These are phyloP conservation scores for Ganoderma lingzhi DNA, from an alignment of 1,284 basidiomycete species.

Conservation along the genomic window DNA sequence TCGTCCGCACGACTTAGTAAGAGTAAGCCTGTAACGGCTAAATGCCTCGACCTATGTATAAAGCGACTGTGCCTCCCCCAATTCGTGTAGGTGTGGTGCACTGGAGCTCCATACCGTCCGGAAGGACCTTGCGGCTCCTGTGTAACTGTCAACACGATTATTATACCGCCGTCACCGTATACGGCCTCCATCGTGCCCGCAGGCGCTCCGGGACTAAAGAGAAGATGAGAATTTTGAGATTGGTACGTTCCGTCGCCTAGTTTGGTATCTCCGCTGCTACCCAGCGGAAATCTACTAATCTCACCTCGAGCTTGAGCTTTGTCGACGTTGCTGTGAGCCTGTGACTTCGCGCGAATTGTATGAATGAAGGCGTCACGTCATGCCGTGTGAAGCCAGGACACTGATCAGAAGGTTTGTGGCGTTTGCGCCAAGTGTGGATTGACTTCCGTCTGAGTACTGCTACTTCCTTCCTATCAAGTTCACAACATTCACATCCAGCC, in stretches of 20 bases:
- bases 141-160: not conserved
- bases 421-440: not conserved
- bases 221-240: slow-evolving; percentile 2
- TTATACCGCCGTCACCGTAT: too few relatives aligned
- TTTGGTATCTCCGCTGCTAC: not conserved
- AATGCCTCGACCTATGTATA: too few relatives aligned
- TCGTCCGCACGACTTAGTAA: not conserved
- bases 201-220: not conserved
- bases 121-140: slow-evolving; percentile 11
- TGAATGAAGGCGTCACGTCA: not conserved
- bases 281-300: not conserved
- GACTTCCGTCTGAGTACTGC: too few relatives aligned
- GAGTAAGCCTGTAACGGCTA: not conserved
- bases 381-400: not conserved
- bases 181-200: not conserved
- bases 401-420: not conserved
- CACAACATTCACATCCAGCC: too few relatives aligned
- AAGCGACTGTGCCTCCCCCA: too few relatives aligned
- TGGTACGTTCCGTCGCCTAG: not conserved
- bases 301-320: slow-evolving; percentile 7
- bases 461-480: too few relatives aligned
- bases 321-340: not conserved
- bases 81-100: too few relatives aligned
- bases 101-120: slow-evolving; percentile 2
- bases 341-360: not conserved